A percentile compares a stretch with the other conserved stretches of the same genome.
Conservation (phyloP, 2,329 filamentous ascomycete genomes). For the Pseudocercospora macadamiae region DNA sequence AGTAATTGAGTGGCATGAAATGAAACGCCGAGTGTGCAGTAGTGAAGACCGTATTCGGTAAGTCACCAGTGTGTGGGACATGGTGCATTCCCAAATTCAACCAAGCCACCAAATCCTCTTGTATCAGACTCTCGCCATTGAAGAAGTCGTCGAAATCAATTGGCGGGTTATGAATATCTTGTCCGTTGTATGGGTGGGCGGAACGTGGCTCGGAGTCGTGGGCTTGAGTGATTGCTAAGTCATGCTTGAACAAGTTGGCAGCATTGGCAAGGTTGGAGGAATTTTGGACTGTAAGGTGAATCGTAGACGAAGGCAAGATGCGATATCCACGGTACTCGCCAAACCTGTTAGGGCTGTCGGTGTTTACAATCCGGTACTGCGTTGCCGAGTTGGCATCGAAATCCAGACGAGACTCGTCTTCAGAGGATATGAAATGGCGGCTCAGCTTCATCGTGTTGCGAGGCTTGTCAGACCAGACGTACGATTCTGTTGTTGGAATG, state of each 20-base stretch:
- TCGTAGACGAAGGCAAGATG: constrained; percentile 42
- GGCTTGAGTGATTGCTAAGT: constrained; percentile 48
- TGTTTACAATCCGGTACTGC: constrained; percentile 57
- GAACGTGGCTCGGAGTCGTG: constrained; percentile 50
- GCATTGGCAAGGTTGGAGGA: constrained; percentile 32
- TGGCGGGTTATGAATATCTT: constrained; percentile 45
- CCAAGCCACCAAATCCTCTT: constrained; percentile 56
- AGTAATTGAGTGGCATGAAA: constrained; percentile 49
- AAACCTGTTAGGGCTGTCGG: constrained; percentile 51
- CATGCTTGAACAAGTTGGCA: constrained; percentile 42
- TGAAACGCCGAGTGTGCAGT: constrained; percentile 50
- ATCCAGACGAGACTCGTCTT: constrained; percentile 45
- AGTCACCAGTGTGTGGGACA: constrained; percentile 56
- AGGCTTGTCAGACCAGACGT: constrained; percentile 55
- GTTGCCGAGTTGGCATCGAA: constrained; percentile 54
- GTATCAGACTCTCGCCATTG: constrained; percentile 46
- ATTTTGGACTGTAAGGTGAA: constrained; percentile 35
- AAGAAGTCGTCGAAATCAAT: constrained; percentile 51
- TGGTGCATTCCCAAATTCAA: constrained; percentile 63
- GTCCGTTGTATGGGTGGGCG: constrained; percentile 42
- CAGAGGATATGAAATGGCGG: constrained; percentile 43
- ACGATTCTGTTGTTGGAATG: constrained; percentile 39
- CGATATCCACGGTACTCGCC: constrained; percentile 59
- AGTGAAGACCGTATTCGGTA: constrained; percentile 58
- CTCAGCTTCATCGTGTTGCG: constrained; percentile 58